phyloP scores from a whole-genome alignment of 768 basidiomycete species.

The Lyophyllum atratum region DNA sequence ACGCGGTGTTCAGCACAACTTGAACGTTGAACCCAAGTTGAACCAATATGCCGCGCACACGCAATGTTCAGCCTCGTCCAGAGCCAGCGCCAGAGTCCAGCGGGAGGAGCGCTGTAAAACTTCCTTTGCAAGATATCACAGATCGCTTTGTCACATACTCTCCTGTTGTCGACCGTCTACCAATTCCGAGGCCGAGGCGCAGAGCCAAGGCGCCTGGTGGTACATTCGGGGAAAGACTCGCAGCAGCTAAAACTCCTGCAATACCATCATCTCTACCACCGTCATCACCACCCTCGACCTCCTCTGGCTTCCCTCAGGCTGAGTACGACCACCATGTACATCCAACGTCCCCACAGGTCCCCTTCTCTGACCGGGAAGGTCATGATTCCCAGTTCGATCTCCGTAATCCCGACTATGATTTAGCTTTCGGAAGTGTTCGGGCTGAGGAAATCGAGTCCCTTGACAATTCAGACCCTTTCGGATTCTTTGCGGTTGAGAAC shows the following conservation, averaged over 20 bases:
- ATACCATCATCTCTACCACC: constrained; percentile 14
- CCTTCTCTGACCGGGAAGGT: neutral
- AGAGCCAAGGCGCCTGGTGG: neutral
- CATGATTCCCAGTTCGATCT: constrained; percentile 3
- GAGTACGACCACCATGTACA: neutral
- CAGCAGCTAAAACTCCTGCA: neutral
- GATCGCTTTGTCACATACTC: constrained; percentile 4
- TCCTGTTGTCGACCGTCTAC: neutral
- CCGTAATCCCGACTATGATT: neutral
- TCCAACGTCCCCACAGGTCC: neutral
- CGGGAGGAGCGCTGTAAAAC: neutral
- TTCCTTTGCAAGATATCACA: constrained; percentile 19
- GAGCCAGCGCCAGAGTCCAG: neutral
- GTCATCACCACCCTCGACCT: constrained; percentile 17
- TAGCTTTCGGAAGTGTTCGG: constrained; percentile 6
- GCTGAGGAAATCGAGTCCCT: constrained; percentile 17
- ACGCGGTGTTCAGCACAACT: too few species aligned
- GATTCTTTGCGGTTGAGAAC: constrained; percentile 55
- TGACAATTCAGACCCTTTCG: constrained; percentile 53
- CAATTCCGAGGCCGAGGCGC: constrained; percentile 3
- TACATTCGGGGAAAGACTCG: neutral
- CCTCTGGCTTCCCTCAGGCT: constrained; percentile 3
- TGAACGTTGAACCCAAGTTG: neutral
- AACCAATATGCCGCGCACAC: constrained; percentile 4
- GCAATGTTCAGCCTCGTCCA: neutral